Evolutionary conservation across 306 rosid genomes (phyloP).

Genomic region (Castanea crenata): DNA sequence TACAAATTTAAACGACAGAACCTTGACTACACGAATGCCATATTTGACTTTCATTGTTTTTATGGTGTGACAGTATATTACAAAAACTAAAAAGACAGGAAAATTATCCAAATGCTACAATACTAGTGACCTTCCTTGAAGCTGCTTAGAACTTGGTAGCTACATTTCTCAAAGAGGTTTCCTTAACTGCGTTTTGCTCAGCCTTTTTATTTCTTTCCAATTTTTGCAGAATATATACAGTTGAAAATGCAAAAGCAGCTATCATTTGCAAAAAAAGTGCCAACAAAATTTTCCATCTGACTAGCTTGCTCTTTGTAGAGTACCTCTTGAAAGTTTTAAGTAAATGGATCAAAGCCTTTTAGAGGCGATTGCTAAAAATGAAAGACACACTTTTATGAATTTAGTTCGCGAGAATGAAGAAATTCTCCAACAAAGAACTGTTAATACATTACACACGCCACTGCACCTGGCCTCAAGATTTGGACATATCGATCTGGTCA

Average conservation of each 20-base stretch:
- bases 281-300: too few relatives aligned
- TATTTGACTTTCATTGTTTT: too few relatives aligned
- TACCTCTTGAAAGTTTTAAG: too few relatives aligned
- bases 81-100: too few relatives aligned
- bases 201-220: background rate
- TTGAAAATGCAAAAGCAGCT: background rate
- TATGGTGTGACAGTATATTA: background rate
- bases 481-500: constrained; percentile 45
- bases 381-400: constrained; percentile 28
- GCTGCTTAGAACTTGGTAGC: background rate
- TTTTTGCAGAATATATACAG: background rate
- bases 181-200: background rate
- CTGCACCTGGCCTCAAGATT: constrained; percentile 61
- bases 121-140: background rate
- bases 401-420: constrained; percentile 9
- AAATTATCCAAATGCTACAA: background rate
- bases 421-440: constrained; percentile 46
- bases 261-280: too few relatives aligned
- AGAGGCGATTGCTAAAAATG: constrained; percentile 41
- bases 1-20: too few relatives aligned
- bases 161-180: background rate
- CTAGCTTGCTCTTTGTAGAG: too few relatives aligned
- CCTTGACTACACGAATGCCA: too few relatives aligned
- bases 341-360: constrained; percentile 49
- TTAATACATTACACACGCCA: constrained; percentile 39